phyloP scores from a whole-genome alignment of 352 stramenopile species.

The Lagenidium sp. region DNA sequence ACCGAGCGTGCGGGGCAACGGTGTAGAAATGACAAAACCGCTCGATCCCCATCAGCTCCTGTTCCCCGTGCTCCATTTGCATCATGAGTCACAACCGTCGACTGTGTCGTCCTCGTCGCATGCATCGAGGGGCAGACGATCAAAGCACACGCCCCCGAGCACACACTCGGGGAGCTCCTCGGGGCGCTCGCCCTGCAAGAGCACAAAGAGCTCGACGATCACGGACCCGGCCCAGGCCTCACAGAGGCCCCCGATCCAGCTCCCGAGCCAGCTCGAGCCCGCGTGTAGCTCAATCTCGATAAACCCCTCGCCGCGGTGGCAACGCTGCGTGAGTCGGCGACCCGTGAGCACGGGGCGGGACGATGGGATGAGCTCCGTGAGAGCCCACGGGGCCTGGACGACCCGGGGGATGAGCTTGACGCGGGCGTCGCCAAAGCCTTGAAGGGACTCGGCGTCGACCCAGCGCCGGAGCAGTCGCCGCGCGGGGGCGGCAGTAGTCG shows the following conservation, averaged over 20 bases:
- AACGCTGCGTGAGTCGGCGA: conserved; percentile 82
- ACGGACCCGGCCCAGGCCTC: conserved; percentile 66
- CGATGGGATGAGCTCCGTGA: conserved; percentile 71
- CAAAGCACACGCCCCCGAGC: conserved; percentile 43
- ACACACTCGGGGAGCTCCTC: conserved; percentile 74
- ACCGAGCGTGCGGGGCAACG: too few species aligned
- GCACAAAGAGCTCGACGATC: conserved; percentile 74
- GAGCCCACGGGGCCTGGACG: conserved; percentile 73
- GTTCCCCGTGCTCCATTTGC: too few species aligned
- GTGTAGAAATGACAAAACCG: too few species aligned
- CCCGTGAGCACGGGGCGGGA: conserved; percentile 80
- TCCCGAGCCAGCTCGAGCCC: conserved; percentile 58
- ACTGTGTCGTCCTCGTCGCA: background rate
- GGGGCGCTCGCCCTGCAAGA: conserved; percentile 54
- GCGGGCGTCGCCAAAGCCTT: conserved; percentile 52
- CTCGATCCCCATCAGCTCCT: too few species aligned
- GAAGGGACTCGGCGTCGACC: conserved; percentile 26
- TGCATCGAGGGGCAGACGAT: conserved; percentile 19
- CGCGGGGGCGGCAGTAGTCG: too few species aligned
- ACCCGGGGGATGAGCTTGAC: conserved; percentile 89
- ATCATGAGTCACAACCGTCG: too few species aligned
- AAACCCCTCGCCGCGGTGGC: conserved; percentile 74
- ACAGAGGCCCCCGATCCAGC: conserved; percentile 73
- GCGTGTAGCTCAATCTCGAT: conserved; percentile 86
- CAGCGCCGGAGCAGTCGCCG: conserved; percentile 49